Evolutionary conservation across 2,329 filamentous ascomycete species (phyloP).

Genomic region (Colletotrichum horii): DNA sequence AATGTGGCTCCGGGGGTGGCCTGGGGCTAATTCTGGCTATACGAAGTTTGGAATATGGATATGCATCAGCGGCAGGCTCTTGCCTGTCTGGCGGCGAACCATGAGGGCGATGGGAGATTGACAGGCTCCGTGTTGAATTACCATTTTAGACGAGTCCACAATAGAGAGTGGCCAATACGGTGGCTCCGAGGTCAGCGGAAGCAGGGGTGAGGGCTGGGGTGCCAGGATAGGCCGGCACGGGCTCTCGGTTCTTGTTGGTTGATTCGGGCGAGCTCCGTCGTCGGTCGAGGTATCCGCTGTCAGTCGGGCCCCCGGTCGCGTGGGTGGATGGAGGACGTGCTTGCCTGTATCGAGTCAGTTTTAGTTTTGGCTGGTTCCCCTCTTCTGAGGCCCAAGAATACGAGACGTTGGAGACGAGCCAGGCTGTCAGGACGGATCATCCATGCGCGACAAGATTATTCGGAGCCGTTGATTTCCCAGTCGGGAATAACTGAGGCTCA

Average conservation of each 20-base stretch:
- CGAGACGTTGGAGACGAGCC: constrained; percentile 15
- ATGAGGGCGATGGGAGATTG: constrained; percentile 19
- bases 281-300: constrained; percentile 21
- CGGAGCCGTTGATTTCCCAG: constrained; percentile 9
- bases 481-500: constrained; percentile 13
- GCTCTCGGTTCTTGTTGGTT: constrained; percentile 9
- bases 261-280: constrained; percentile 17
- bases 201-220: neutral
- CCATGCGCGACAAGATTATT: constrained; percentile 16
- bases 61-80: constrained; percentile 16
- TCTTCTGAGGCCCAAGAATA: neutral
- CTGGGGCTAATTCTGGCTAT: constrained; percentile 20
- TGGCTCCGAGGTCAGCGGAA: neutral
- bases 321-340: neutral
- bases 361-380: constrained; percentile 8
- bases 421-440: constrained; percentile 13
- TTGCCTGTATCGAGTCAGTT: constrained; percentile 20
- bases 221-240: constrained; percentile 11
- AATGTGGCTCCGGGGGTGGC: constrained; percentile 18
- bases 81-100: constrained; percentile 19
- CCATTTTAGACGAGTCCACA: constrained; percentile 17
- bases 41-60: constrained; percentile 23
- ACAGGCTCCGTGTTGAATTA: constrained; percentile 10
- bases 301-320: constrained; percentile 5
- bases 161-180: constrained; percentile 15